phyloP scores from a whole-genome alignment of 345 rosid species.

The Eucalyptus leucophloia region DNA sequence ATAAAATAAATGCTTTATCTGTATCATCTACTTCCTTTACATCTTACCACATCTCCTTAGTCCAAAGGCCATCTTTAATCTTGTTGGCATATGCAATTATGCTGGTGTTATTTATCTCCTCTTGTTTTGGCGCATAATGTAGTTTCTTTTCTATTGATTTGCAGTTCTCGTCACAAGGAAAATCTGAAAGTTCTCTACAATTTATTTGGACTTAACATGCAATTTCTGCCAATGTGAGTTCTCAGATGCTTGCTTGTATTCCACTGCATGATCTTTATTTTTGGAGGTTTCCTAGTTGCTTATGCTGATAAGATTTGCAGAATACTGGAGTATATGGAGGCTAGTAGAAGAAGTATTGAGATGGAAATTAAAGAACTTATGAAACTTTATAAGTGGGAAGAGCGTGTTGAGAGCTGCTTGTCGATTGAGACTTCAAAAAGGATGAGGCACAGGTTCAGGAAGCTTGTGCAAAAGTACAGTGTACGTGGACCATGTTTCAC shows the following conservation, averaged over 20 bases:
- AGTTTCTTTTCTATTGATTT: neutral
- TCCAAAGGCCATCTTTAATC: neutral
- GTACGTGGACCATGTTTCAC: slow-evolving; percentile 23
- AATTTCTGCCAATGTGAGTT: slow-evolving; percentile 78
- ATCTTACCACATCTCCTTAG: neutral
- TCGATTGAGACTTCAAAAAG: slow-evolving; percentile 45
- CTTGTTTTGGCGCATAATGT: neutral
- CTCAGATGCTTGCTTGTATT: neutral
- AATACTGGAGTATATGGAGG: slow-evolving; percentile 48
- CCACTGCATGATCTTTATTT: neutral
- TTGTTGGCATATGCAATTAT: neutral
- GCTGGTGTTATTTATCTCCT: neutral
- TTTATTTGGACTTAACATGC: slow-evolving; percentile 70
- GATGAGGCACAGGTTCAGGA: slow-evolving; percentile 65
- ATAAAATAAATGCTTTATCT: neutral
- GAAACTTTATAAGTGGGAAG: slow-evolving; percentile 69
- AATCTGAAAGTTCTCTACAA: slow-evolving; percentile 67
- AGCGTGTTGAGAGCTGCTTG: slow-evolving; percentile 38
- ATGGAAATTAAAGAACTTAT: slow-evolving; percentile 50
- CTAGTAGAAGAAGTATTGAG: slow-evolving; percentile 41
- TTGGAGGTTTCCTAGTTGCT: neutral
- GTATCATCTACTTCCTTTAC: neutral
- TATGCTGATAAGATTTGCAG: slow-evolving; percentile 10
- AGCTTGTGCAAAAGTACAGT: slow-evolving; percentile 60
- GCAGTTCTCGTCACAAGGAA: slow-evolving; percentile 49